phyloP scores from a whole-genome alignment of 2,329 filamentous ascomycete genomes.

The Xylariales sp. region DNA sequence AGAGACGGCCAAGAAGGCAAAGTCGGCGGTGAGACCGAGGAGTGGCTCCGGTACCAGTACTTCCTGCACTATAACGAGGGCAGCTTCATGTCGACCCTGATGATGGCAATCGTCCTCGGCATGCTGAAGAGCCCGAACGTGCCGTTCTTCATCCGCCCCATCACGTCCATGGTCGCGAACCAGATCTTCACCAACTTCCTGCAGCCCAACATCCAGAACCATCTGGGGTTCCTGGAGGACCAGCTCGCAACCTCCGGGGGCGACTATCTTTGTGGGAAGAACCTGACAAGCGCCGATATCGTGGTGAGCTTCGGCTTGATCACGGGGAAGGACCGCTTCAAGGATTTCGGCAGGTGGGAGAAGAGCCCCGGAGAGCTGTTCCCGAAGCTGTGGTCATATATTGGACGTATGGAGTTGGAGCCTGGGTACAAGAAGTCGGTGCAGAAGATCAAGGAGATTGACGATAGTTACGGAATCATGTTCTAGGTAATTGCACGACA shows the following conservation, averaged over 20 bases:
- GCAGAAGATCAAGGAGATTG: conserved; percentile 45
- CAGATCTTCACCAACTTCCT: conserved; percentile 36
- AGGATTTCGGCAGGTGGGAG: conserved; percentile 37
- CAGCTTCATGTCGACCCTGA: conserved; percentile 50
- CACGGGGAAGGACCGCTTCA: conserved; percentile 34
- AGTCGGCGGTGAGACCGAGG: conserved; percentile 56
- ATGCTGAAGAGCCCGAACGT: conserved; percentile 38
- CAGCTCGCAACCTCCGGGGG: conserved; percentile 40
- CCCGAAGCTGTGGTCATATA: conserved; percentile 44
- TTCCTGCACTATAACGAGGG: conserved; percentile 84
- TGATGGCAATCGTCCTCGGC: conserved; percentile 20
- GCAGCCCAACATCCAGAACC: conserved; percentile 42
- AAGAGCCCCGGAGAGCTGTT: conserved; percentile 32
- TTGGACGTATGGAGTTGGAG: conserved; percentile 38
- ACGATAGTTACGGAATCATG: conserved; percentile 32
- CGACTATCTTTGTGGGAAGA: conserved; percentile 45
- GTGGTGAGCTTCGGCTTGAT: conserved; percentile 50
- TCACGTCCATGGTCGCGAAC: conserved; percentile 42
- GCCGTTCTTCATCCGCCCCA: conserved; percentile 50
- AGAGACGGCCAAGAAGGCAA: conserved; percentile 53
- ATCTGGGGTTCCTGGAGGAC: conserved; percentile 46
- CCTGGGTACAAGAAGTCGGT: conserved; percentile 44
- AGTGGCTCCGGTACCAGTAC: conserved; percentile 58
- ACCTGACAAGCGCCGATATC: conserved; percentile 49
- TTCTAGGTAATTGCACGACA: too few species aligned